Evolutionary conservation across 192 early-diverging fungal species (phyloP).

Genomic region (Phlyctochytrium arcticum): DNA sequence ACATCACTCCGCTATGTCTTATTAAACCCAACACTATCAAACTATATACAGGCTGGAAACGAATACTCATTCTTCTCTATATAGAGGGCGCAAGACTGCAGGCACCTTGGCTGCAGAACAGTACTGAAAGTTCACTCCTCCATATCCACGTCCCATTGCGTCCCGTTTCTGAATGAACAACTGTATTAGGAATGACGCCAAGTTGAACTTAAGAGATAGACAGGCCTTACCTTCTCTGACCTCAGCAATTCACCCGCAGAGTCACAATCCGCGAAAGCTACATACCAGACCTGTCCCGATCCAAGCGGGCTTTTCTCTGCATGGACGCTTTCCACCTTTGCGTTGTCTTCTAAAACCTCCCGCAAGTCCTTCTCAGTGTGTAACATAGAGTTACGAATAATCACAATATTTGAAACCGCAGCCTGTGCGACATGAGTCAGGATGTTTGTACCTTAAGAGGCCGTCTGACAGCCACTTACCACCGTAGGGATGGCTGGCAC

Average conservation of each 20-base stretch:
- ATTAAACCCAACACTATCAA: too few relatives aligned
- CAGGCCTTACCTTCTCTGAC: conserved; percentile 21
- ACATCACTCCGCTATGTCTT: too few relatives aligned
- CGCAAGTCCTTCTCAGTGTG: conserved; percentile 1
- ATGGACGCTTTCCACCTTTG: conserved; percentile 16
- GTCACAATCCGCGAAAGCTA: conserved; percentile 9
- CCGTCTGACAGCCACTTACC: not conserved
- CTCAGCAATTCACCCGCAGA: conserved; percentile 5
- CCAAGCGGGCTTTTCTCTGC: not conserved
- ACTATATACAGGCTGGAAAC: too few relatives aligned
- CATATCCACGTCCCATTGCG: conserved; percentile 13
- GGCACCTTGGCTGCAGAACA: conserved; percentile 10
- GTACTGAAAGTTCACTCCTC: conserved; percentile 28
- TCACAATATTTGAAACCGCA: conserved; percentile 18
- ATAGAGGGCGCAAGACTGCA: too few relatives aligned
- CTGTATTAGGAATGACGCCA: not conserved
- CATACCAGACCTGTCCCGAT: not conserved
- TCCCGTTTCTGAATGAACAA: conserved; percentile 12
- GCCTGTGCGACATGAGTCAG: too few relatives aligned
- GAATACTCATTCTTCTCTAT: too few relatives aligned
- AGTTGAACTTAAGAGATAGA: not conserved
- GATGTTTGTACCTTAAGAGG: conserved; percentile 11
- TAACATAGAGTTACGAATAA: conserved; percentile 12
- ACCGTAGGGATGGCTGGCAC: not conserved
- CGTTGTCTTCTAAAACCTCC: not conserved